Evolutionary conservation across 352 stramenopile species (phyloP), one percentile per base, ranked within the genome.

Genomic region (Globisporangium paddicum): DNA sequence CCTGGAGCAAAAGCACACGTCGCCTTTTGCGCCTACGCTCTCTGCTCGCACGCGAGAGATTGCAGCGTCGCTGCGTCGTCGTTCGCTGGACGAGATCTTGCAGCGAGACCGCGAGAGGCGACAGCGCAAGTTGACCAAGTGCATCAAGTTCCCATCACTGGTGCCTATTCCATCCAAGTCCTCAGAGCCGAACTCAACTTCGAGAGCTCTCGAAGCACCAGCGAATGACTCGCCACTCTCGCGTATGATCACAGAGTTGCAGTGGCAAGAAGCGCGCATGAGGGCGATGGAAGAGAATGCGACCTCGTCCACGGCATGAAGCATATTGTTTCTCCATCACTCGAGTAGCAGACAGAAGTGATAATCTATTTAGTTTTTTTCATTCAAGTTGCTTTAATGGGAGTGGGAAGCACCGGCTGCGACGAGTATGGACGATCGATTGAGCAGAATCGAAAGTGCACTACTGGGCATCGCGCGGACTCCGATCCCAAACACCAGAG

Each of bases 381-480:
- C 64, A 60, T 67, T 66, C 28, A 44, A 72, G 69, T 73, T 63
- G 62, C 60, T 55, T 56, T 68, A 55, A 62, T 64, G 50, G 41
- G 49, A 65, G 37, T 68, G 51, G 68, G 38, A 58, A 37, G n/a
- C 9, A 42, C 54, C 58, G 28, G 16, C 57, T 42, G 49, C 63
- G 23, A 23, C 42, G 40, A 71, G 60, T 49, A 77, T 79, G 72
- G 72, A 82, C 70, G 48, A 53, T 69, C 73, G 69, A 68, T 58
- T n/a, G 47, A 75, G 56, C 49, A 72, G 63, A 28, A 59, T 67
- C 70, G 75, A 69, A 50, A 59, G 72, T 82, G 72, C 70, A 82
- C 52, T 46, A 46, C 58, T 67, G 62, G 42, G 37, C 16, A 45
- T 37, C 25, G 48, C 41, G 34, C 37, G 47, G 19, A 21, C 69